Evolutionary conservation across 441 rosid genomes (phyloP).

Genomic region (Adansonia grandidieri): DNA sequence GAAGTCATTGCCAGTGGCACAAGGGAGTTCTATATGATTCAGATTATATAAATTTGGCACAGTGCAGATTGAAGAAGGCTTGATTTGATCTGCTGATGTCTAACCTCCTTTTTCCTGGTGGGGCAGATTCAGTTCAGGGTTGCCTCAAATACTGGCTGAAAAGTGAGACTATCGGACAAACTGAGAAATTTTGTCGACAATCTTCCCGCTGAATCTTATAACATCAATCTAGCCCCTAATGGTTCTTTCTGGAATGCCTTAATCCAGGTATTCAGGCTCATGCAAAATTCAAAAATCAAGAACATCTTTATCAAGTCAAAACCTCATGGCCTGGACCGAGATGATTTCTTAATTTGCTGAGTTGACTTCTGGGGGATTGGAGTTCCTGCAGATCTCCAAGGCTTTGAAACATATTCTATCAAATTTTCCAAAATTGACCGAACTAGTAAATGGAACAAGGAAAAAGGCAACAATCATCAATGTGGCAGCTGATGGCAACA

Average conservation of each 20-base stretch:
- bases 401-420: background rate
- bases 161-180: too few species aligned
- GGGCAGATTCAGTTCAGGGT: too few species aligned
- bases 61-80: background rate
- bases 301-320: too few species aligned
- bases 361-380: constrained; percentile 27
- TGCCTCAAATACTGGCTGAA: too few species aligned
- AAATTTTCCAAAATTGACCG: background rate
- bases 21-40: background rate
- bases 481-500: constrained; percentile 48
- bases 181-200: too few species aligned
- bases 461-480: constrained; percentile 42
- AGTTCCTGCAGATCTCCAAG: background rate
- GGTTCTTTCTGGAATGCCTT: too few species aligned
- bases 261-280: too few species aligned
- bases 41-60: background rate
- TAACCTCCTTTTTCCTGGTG: too few species aligned
- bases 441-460: background rate
- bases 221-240: too few species aligned
- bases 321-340: background rate
- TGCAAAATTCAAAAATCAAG: too few species aligned
- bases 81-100: too few species aligned
- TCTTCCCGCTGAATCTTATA: too few species aligned
- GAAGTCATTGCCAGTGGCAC: background rate
- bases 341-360: background rate